Evolutionary conservation across 768 basidiomycete genomes (phyloP).

Genomic region (Auricularia sp.): DNA sequence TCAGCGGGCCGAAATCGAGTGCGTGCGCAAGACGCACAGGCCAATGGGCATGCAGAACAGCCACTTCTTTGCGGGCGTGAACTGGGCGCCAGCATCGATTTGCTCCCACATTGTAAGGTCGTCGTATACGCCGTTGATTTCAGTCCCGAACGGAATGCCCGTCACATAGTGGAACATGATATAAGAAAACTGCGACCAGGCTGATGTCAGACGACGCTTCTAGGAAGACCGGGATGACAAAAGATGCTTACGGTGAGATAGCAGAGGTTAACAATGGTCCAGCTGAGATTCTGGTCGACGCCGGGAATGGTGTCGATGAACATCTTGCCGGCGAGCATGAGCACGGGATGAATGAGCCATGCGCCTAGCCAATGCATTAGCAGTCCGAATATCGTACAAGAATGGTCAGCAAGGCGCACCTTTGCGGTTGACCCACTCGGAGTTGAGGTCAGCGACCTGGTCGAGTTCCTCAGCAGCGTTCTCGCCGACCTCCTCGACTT

Average conservation of each 20-base stretch:
- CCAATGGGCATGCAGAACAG: slow-evolving; percentile 79
- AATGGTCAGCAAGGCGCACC: slow-evolving; percentile 32
- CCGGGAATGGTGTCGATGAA: slow-evolving; percentile 90
- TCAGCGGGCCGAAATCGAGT: slow-evolving; percentile 10
- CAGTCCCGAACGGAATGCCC: slow-evolving; percentile 88
- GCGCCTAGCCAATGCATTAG: slow-evolving; percentile 49
- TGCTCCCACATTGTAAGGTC: slow-evolving; percentile 98
- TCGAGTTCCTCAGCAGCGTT: slow-evolving; percentile 68
- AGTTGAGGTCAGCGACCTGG: slow-evolving; percentile 75
- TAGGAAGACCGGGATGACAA: neutral
- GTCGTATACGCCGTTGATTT: slow-evolving; percentile 85
- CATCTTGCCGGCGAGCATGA: slow-evolving; percentile 84
- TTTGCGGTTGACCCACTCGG: slow-evolving; percentile 90
- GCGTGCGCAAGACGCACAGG: slow-evolving; percentile 46
- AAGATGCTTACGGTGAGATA: slow-evolving; percentile 73
- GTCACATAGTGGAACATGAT: slow-evolving; percentile 99
- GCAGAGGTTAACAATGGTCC: slow-evolving; percentile 85
- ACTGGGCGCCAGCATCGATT: slow-evolving; percentile 96
- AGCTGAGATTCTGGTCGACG: slow-evolving; percentile 87
- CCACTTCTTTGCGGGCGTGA: slow-evolving; percentile 98
- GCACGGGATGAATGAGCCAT: slow-evolving; percentile 93
- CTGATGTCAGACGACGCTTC: neutral
- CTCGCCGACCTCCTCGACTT: slow-evolving; percentile 73
- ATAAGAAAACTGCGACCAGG: slow-evolving; percentile 66
- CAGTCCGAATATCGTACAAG: neutral